Evolutionary conservation across 2,329 filamentous ascomycete species (phyloP), one percentile per base, ranked within the genome.

Genomic region (Neophaeococcomyces mojaviensis): DNA sequence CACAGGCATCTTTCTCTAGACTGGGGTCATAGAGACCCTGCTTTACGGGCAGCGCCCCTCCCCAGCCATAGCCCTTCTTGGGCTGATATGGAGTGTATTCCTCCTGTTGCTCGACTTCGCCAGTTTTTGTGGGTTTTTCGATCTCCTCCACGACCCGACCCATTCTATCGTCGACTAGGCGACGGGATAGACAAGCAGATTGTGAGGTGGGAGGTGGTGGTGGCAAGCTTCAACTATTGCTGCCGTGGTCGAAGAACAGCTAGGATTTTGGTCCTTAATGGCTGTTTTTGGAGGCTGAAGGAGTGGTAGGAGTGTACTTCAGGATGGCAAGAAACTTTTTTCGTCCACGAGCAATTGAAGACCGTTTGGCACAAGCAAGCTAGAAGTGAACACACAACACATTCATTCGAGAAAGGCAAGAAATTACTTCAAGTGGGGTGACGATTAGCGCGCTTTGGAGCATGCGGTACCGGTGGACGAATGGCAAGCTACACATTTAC

Each of bases 1-100:
- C 92, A 65, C 92, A 98, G 58, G 92, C 89, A 89, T 98, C 92
- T 70, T 97, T 97, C 72, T 97, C 92, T 55, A 94, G 81, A 66
- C 83, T 81, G 53, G 92, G 92, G 72, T 97, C 89, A 66, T 98
- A 98, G 42, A 98, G 81, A 77, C 90, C 92, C 82, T 97, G 90
- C 81, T 94, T 94, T 78, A 94, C 81, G 63, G 92, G 92, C 60
- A 98, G 79, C 64, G 90, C 86, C 63, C 89, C 87, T 60, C 90
- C 92, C 92, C 92, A 97, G 67, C 88, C 81, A 81, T 90, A 96
- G 58, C 81, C 75, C 58, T 70, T 70, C 54, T 73, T 71, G 52
- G 73, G 64, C 64, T 76, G 71, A 56, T 71, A 72, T 60, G 78
- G 74, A 58, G 66, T 69, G 59, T 72, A 71, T 58, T 71, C 66